Percentiles rank a stretch among this genome's conserved stretches.
These are phyloP conservation scores for Clitopilus passeckerianus DNA, from an alignment of 768 basidiomycete species.

Conservation along the genomic window DNA sequence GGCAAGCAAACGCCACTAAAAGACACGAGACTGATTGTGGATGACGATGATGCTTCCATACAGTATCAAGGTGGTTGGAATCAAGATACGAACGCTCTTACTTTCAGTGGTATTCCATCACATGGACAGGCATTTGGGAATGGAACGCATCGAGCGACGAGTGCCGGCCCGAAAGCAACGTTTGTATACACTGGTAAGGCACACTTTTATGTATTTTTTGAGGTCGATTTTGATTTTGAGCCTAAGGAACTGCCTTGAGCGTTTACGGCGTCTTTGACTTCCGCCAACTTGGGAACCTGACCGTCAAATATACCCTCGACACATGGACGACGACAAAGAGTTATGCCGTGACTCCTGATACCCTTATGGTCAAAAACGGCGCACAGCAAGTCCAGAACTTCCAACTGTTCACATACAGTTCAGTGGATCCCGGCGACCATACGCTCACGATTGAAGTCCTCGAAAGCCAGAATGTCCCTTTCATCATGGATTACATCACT, in stretches of 20 bases:
- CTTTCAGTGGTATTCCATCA: not conserved
- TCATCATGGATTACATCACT: not conserved
- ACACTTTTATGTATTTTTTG: not conserved
- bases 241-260: not conserved
- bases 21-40: slow-evolving; percentile 15
- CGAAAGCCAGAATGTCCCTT: not conserved
- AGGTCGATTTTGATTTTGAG: not conserved
- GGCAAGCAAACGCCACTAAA: slow-evolving; percentile 14
- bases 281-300: not conserved
- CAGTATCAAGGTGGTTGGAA: not conserved
- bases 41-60: slow-evolving; percentile 12
- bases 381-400: not conserved
- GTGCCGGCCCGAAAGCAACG: not conserved
- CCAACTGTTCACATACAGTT: not conserved
- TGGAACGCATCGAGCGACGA: not conserved
- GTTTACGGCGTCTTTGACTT: not conserved
- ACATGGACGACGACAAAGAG: not conserved
- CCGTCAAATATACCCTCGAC: not conserved
- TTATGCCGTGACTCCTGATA: not conserved
- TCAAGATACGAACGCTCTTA: not conserved
- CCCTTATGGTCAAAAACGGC: not conserved
- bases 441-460: not conserved
- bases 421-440: not conserved
- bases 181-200: not conserved
- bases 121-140: not conserved